phyloP scores from a whole-genome alignment of 768 basidiomycete genomes.

The Lentinula detonsa region DNA sequence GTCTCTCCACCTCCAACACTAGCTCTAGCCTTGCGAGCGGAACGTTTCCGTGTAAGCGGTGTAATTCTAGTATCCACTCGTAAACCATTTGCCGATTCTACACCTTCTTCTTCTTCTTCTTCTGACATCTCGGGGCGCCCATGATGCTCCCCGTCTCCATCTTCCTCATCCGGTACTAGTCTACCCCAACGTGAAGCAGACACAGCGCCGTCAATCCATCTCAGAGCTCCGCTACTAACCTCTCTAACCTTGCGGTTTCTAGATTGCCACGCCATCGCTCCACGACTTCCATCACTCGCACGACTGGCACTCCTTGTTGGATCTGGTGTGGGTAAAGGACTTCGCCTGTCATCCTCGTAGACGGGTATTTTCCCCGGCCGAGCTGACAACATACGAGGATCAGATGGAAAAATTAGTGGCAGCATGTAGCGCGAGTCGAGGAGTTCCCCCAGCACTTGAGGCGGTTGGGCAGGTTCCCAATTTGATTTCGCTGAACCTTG shows the following conservation, averaged over 20 bases:
- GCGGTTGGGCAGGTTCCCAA: conserved; percentile 76
- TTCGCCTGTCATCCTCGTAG: conserved; percentile 25
- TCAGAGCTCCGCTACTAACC: conserved; percentile 51
- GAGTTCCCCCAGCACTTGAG: conserved; percentile 83
- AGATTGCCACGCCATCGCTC: conserved; percentile 52
- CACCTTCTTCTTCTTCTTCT: conserved; percentile 10
- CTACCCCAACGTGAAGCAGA: conserved; percentile 58
- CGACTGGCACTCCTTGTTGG: conserved; percentile 30
- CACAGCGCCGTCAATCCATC: conserved; percentile 64
- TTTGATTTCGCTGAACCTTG: conserved; percentile 51
- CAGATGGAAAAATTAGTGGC: conserved; percentile 76
- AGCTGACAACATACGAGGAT: conserved; percentile 72
- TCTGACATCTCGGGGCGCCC: background rate
- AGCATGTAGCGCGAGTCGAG: conserved; percentile 93
- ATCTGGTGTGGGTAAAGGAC: conserved; percentile 19
- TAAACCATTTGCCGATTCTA: conserved; percentile 20
- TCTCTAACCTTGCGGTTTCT: conserved; percentile 56
- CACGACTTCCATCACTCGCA: conserved; percentile 26
- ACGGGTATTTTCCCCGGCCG: conserved; percentile 43
- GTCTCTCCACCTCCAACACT: conserved; percentile 37
- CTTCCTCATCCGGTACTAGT: conserved; percentile 37
- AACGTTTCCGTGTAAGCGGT: conserved; percentile 65
- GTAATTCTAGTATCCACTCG: conserved; percentile 40
- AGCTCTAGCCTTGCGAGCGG: conserved; percentile 44
- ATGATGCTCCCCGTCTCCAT: conserved; percentile 20